Percentiles rank a stretch among this genome's conserved stretches.
phyloP scores from a whole-genome alignment of 495 filamentous ascomycete genomes.

The Lophium mytilinum region DNA sequence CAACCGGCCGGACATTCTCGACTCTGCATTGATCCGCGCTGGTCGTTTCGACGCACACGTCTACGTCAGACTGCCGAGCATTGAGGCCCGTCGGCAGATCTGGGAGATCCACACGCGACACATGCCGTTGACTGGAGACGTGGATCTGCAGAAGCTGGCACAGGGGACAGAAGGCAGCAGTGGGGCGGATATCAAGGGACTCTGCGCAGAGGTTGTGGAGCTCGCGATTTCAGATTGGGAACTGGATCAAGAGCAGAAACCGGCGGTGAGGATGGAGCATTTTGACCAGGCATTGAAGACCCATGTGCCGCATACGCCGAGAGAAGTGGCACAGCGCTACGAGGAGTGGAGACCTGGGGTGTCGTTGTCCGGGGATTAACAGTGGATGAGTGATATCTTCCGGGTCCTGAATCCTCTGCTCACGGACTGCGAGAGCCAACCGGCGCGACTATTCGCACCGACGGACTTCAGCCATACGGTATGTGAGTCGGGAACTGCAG shows the following conservation, averaged over 20 bases:
- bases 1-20: conserved; percentile 80
- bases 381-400: background rate
- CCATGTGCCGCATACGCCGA: conserved; percentile 19
- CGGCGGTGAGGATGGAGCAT: conserved; percentile 19
- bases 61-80: conserved; percentile 79
- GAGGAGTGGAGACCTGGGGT: conserved; percentile 21
- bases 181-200: conserved; percentile 77
- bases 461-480: too few relatives aligned
- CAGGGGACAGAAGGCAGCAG: conserved; percentile 69
- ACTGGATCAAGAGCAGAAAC: background rate
- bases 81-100: conserved; percentile 68
- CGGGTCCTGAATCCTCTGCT: background rate
- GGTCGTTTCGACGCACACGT: conserved; percentile 85
- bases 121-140: conserved; percentile 53
- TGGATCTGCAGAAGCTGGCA: conserved; percentile 61
- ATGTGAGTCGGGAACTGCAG: too few relatives aligned
- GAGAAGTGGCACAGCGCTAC: conserved; percentile 20
- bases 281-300: conserved; percentile 14
- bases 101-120: conserved; percentile 55
- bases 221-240: conserved; percentile 14
- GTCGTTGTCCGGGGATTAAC: conserved; percentile 15
- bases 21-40: conserved; percentile 78
- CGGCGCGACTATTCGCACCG: too few relatives aligned
- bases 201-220: conserved; percentile 44
- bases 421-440: too few relatives aligned